These are phyloP conservation scores for Dictyostelium purpureum DNA, from an alignment of 78 protist species.

Conservation along the genomic window DNA sequence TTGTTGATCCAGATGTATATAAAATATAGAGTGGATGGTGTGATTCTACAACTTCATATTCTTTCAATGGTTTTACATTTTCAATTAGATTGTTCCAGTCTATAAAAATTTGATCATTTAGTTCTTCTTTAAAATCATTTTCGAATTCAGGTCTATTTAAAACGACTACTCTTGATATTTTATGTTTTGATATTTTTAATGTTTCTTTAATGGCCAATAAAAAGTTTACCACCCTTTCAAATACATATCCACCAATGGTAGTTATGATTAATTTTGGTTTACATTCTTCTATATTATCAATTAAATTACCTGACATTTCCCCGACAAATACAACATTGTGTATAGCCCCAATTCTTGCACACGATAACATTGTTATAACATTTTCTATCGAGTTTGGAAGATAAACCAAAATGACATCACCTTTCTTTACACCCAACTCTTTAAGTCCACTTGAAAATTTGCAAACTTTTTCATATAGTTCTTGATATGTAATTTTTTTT, in stretches of 20 bases:
- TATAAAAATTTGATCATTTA: too few species aligned
- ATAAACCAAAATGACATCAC: constrained; percentile 90
- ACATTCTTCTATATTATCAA: constrained; percentile 38
- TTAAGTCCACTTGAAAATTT: constrained; percentile 59
- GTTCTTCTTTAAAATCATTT: background rate
- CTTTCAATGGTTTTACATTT: background rate
- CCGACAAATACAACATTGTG: constrained; percentile 88
- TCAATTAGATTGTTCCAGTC: constrained; percentile 22
- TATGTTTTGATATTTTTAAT: background rate
- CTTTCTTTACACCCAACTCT: constrained; percentile 78
- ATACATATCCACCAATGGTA: constrained; percentile 46
- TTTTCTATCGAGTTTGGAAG: constrained; percentile 85
- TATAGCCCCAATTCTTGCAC: constrained; percentile 93
- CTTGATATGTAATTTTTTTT: constrained; percentile 8
- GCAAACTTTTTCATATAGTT: constrained; percentile 61
- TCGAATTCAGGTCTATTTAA: background rate
- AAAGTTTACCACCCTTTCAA: background rate
- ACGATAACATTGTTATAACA: constrained; percentile 89
- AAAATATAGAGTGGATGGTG: constrained; percentile 89
- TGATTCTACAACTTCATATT: constrained; percentile 56
- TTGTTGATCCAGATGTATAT: constrained; percentile 93
- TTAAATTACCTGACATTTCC: background rate
- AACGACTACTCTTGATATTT: background rate
- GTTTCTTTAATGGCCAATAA: constrained; percentile 22
- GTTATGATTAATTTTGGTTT: constrained; percentile 73